Base-by-base conservation (phyloP, 2,329 filamentous ascomycete species). In the Dactylella cylindrospora region DNA sequence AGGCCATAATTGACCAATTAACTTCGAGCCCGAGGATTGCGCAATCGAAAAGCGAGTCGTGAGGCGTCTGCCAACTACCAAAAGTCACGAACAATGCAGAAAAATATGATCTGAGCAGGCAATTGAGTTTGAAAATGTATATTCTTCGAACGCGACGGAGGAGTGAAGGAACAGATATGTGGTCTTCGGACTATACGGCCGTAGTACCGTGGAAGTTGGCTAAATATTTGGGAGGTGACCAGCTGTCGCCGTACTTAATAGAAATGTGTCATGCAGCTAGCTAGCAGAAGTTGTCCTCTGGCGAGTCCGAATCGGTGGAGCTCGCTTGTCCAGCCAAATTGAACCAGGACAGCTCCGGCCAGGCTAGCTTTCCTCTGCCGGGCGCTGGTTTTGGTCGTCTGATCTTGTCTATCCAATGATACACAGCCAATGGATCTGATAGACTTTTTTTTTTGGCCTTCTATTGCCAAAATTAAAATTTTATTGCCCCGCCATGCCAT, bases 291-390 rank as follows among this genome's bases (percentile, higher is more conserved):
- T 12, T 32, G 26, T 23, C 20, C 19, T 22, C 13, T 35, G 19
- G 5, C 10, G 25, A 41, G 47, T 45, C 55, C 55, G 55, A 61
- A 53, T 47, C 55, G 55, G 55, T 53, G 49, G 57, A 62, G 57
- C 57, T 54, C 57, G 57, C 49, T 40, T 46, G 54, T 47, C 15
- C 36, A 28, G 23, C 46, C 41, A 45, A 38, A 31, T 32, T 35
- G 29, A 25, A 17, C 31, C 43, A 29, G 8, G 23, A 31, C 32
- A 35, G 29, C 29, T 15, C 12, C 43, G 35, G 36, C 31, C 29
- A 22, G 29, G 40, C 41, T 49, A 43, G 53, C 22, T n/a, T n/a
- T n/a, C n/a, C n/a, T n/a, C n/a, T n/a, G n/a, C n/a, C n/a, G n/a
- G n/a, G n/a, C n/a, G n/a, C n/a, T 46, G 10, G 12, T 17, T 22